phyloP scores from a whole-genome alignment of 208 protist species.

The Trypanosoma avium region DNA sequence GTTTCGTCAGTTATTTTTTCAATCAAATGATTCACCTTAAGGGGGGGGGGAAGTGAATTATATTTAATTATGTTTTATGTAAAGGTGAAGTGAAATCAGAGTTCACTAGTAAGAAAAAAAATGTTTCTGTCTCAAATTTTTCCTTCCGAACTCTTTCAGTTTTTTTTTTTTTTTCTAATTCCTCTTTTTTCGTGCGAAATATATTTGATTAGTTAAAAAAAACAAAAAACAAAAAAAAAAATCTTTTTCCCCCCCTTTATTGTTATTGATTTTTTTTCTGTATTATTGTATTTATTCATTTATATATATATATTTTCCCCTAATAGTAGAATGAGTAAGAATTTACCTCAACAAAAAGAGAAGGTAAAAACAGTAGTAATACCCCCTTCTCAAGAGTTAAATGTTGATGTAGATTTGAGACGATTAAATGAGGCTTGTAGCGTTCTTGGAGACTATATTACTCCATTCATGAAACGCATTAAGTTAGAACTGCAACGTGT shows the following conservation, averaged over 20 bases:
- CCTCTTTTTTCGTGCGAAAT: no score
- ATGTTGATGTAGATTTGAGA: constrained; percentile 73
- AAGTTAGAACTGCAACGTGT: constrained; percentile 66
- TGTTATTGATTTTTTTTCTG: not conserved
- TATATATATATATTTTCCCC: constrained; percentile 26
- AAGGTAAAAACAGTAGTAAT: constrained; percentile 44
- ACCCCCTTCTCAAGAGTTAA: constrained; percentile 60
- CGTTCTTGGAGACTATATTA: constrained; percentile 47
- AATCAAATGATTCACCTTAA: constrained; percentile 22
- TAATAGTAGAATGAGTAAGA: constrained; percentile 22
- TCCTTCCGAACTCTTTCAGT: no score
- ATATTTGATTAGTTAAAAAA: no score
- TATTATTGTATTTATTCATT: no score
- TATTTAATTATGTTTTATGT: constrained; percentile 3
- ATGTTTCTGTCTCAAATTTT: no score
- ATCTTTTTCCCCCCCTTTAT: no score
- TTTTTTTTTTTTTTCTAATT: no score
- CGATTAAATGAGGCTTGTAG: constrained; percentile 59
- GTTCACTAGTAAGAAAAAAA: no score
- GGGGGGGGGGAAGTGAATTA: no score
- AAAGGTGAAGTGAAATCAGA: no score
- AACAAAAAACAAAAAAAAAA: no score
- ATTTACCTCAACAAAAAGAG: constrained; percentile 36
- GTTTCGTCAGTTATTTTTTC: constrained; percentile 69
- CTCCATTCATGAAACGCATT: constrained; percentile 68